A percentile compares a stretch with the other conserved stretches of the same genome.
phyloP scores from a whole-genome alignment of 2,329 filamentous ascomycete species.

The Drechmeria coniospora region DNA sequence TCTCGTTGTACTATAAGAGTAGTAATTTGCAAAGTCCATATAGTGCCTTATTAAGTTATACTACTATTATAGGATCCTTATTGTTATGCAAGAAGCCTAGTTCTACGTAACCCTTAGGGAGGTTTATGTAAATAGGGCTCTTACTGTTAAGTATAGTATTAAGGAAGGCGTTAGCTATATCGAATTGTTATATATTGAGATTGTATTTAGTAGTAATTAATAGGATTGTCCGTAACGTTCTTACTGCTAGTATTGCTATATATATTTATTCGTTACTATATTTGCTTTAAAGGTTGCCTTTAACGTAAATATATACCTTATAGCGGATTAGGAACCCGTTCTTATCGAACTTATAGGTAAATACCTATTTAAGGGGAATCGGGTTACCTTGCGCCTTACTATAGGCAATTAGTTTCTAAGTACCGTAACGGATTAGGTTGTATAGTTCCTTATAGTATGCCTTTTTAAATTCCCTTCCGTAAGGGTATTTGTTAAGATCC shows the following conservation, averaged over 20 bases:
- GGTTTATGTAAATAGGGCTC: not conserved
- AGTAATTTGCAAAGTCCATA: not conserved
- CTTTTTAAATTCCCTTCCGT: not conserved
- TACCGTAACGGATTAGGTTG: not conserved
- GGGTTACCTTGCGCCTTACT: not conserved
- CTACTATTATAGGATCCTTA: not conserved
- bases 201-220: too few relatives aligned
- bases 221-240: too few relatives aligned
- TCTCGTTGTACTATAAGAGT: conserved; percentile 1
- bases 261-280: conserved; percentile 1
- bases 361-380: conserved; percentile 1
- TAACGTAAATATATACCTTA: conserved; percentile 2
- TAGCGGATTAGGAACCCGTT: not conserved
- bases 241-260: not conserved
- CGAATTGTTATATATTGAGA: not conserved
- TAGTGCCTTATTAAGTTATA: not conserved
- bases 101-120: not conserved
- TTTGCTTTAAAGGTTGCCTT: not conserved
- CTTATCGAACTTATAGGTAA: conserved; percentile 3
- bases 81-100: not conserved
- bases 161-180: not conserved
- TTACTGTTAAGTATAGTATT: not conserved
- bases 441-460: not conserved
- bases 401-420: not conserved
- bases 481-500: not conserved